These are phyloP conservation scores for Sugiyamaella qingdaonensis DNA, from an alignment of 805 yeast species.

Conservation along the genomic window DNA sequence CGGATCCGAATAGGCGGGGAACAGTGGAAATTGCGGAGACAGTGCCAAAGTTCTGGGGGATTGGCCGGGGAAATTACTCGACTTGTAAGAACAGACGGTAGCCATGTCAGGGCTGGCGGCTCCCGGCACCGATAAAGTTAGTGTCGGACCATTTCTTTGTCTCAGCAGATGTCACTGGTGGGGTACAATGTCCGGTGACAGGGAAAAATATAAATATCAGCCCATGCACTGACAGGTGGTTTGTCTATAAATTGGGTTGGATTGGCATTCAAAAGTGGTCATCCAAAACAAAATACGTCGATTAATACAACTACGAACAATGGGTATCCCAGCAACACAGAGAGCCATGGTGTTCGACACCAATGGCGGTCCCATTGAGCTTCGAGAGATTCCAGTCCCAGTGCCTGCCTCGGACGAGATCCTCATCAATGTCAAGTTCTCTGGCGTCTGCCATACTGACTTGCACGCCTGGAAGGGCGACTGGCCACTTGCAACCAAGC, in stretches of 20 bases:
- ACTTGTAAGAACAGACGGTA: too few relatives aligned
- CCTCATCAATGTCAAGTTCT: conserved; percentile 74
- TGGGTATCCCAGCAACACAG: conserved; percentile 56
- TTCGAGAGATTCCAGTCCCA: conserved; percentile 78
- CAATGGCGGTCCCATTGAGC: conserved; percentile 58
- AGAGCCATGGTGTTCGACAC: conserved; percentile 68
- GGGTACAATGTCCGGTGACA: too few relatives aligned
- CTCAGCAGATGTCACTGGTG: not conserved
- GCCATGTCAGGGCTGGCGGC: not conserved
- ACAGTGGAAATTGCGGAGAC: too few relatives aligned
- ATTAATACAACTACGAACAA: not conserved
- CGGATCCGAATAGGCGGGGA: too few relatives aligned
- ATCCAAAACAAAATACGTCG: too few relatives aligned
- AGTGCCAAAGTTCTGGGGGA: too few relatives aligned
- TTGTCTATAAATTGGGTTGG: too few relatives aligned
- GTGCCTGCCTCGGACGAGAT: conserved; percentile 72
- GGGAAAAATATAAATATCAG: too few relatives aligned
- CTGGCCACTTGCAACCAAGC: conserved; percentile 75
- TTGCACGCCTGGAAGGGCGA: conserved; percentile 94
- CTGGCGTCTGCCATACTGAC: conserved; percentile 94
- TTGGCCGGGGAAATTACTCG: too few relatives aligned
- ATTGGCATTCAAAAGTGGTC: too few relatives aligned
- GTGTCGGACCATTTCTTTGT: not conserved
- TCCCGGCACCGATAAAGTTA: not conserved
- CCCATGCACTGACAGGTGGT: too few relatives aligned